These are phyloP conservation scores for Calonectria multiphialidica DNA, from an alignment of 2,329 filamentous ascomycete species.

Conservation along the genomic window DNA sequence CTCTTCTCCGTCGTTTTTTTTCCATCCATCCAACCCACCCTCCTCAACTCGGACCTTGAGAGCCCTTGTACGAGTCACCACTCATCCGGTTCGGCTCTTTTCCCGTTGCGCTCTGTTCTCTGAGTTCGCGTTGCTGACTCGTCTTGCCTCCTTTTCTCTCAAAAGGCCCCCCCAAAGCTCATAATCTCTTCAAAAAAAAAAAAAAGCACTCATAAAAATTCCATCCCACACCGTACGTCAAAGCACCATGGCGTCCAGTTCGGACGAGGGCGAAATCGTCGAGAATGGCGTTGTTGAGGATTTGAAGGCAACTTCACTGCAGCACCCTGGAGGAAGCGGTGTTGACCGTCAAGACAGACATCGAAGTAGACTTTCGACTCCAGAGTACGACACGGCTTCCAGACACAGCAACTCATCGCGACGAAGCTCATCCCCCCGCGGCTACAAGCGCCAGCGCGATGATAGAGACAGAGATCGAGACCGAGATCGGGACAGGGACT, in stretches of 20 bases:
- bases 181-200: not conserved
- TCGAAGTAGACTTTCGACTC: conserved; percentile 71
- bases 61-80: conserved; percentile 50
- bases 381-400: conserved; percentile 62
- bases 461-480: conserved; percentile 62
- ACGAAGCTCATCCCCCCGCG: conserved; percentile 71
- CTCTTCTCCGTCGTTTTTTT: conserved; percentile 27
- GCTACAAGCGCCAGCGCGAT: conserved; percentile 75
- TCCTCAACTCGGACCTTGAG: conserved; percentile 44
- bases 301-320: conserved; percentile 89
- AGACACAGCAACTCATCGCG: conserved; percentile 57
- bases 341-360: conserved; percentile 95
- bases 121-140: conserved; percentile 52
- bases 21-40: conserved; percentile 17
- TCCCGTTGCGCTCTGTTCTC: conserved; percentile 46
- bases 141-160: conserved; percentile 38
- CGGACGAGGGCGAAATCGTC: conserved; percentile 89
- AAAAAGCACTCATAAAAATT: conserved; percentile 28
- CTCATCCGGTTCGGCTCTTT: conserved; percentile 58
- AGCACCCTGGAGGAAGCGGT: conserved; percentile 80
- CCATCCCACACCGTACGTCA: conserved; percentile 33
- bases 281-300: conserved; percentile 72
- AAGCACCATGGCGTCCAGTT: conserved; percentile 65
- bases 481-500: conserved; percentile 54
- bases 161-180: conserved; percentile 25